These are phyloP conservation scores for Tylopilus vinaceipallidus DNA, from an alignment of 768 basidiomycete genomes.

Conservation along the genomic window DNA sequence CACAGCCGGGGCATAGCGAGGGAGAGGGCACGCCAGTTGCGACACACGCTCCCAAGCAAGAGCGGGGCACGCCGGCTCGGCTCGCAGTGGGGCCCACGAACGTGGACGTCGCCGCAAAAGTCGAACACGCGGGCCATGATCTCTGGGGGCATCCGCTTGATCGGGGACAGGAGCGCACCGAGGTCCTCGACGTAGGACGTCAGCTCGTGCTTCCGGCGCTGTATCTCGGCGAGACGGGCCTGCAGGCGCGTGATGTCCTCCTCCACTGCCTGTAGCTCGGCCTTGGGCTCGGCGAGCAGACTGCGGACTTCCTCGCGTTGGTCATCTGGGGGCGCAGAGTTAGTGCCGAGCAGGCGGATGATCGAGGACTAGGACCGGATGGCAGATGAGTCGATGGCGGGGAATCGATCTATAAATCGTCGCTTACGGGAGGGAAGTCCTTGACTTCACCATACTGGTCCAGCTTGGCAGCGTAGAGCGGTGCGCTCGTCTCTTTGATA, in stretches of 20 bases:
- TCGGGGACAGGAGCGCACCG: conserved; percentile 32
- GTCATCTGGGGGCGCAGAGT: conserved; percentile 25
- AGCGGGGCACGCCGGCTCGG: conserved; percentile 30
- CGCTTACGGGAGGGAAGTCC: conserved; percentile 28
- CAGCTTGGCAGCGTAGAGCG: conserved; percentile 25
- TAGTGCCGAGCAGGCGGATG: conserved; percentile 30
- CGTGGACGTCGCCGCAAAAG: conserved; percentile 30
- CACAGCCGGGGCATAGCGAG: conserved; percentile 29
- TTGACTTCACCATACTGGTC: conserved; percentile 30
- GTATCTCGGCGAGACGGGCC: conserved; percentile 29
- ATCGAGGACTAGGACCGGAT: conserved; percentile 25
- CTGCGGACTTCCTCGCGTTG: conserved; percentile 27
- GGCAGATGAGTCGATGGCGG: conserved; percentile 1
- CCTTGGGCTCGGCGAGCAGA: conserved; percentile 26
- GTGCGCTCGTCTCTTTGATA: conserved; percentile 23
- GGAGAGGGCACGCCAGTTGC: conserved; percentile 28
- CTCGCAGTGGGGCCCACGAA: conserved; percentile 29
- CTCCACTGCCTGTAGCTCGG: conserved; percentile 26
- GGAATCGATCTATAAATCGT: not conserved
- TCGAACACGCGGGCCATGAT: conserved; percentile 34
- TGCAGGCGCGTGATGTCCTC: conserved; percentile 26
- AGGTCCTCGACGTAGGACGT: conserved; percentile 32
- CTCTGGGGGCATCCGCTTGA: conserved; percentile 33
- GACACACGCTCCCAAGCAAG: conserved; percentile 29
- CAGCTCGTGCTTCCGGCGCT: conserved; percentile 28